phyloP scores from a whole-genome alignment of 345 rosid species.

The Carallia pectinifolia region DNA sequence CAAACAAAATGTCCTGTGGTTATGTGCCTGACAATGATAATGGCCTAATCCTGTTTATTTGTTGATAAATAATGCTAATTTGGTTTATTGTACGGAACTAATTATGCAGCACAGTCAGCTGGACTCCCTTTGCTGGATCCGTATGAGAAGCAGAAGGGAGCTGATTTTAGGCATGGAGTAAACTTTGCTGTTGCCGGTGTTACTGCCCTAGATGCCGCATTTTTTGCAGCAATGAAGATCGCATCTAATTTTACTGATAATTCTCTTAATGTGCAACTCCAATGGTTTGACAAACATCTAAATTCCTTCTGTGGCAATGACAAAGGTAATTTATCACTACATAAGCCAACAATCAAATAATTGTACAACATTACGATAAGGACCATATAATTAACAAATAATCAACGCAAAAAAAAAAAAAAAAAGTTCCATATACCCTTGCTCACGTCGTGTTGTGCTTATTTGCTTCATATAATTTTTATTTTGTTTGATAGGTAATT shows the following conservation, averaged over 20 bases:
- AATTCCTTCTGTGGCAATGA: not conserved
- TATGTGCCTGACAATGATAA: too few species aligned
- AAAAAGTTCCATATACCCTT: too few species aligned
- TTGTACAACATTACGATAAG: too few species aligned
- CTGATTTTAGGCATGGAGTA: conserved; percentile 6
- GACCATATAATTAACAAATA: too few species aligned
- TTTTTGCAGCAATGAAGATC: not conserved
- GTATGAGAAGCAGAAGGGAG: not conserved
- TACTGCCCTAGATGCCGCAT: not conserved
- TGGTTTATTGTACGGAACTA: not conserved
- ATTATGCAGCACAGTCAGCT: conserved; percentile 13
- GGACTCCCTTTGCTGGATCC: conserved; percentile 12
- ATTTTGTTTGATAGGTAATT: not conserved
- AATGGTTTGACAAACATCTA: not conserved
- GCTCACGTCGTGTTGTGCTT: too few species aligned
- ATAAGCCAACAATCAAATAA: not conserved
- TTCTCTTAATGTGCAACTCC: conserved; percentile 6
- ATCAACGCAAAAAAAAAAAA: too few species aligned
- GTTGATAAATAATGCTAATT: too few species aligned
- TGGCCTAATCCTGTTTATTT: too few species aligned
- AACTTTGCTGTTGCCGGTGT: conserved; percentile 14
- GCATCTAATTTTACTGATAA: not conserved
- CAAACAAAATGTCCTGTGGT: too few species aligned
- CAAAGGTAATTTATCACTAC: not conserved
- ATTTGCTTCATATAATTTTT: not conserved